Conservation (phyloP, 495 filamentous ascomycete species). For the Podospora conica region DNA sequence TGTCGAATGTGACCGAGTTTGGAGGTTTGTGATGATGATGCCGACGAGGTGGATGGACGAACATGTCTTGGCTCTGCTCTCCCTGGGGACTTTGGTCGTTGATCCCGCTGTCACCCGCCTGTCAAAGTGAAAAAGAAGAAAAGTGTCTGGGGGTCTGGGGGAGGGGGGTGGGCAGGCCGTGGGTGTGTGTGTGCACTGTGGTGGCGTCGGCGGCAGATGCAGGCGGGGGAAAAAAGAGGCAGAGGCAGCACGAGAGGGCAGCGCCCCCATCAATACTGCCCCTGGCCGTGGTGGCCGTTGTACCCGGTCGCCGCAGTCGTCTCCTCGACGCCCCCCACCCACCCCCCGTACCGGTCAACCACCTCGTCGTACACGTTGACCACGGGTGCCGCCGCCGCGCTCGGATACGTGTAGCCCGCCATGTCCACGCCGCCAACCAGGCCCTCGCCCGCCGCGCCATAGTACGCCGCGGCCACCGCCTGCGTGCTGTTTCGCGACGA, state of each 20-base stretch:
- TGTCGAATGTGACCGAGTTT: neutral
- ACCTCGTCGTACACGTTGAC: conserved; percentile 4
- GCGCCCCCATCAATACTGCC: neutral
- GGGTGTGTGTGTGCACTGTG: neutral
- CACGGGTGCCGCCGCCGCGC: neutral
- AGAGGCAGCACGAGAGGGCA: neutral
- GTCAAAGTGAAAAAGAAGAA: neutral
- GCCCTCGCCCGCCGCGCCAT: neutral
- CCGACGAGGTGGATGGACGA: too few relatives aligned
- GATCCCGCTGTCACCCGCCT: neutral
- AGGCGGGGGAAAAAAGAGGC: neutral
- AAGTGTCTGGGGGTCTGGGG: neutral
- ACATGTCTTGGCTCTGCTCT: neutral
- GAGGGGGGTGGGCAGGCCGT: too few relatives aligned
- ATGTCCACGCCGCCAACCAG: neutral
- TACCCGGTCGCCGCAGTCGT: neutral
- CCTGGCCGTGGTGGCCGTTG: neutral
- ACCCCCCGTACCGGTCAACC: conserved; percentile 2
- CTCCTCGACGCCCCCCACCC: conserved; percentile 1
- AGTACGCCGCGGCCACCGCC: neutral
- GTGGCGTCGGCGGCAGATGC: neutral
- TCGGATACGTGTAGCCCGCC: conserved; percentile 3
- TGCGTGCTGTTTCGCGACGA: neutral
- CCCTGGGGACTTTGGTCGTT: neutral
- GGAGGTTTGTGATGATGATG: neutral